phyloP scores from a whole-genome alignment of 208 protist genomes.

The Naegleria lovaniensis region DNA sequence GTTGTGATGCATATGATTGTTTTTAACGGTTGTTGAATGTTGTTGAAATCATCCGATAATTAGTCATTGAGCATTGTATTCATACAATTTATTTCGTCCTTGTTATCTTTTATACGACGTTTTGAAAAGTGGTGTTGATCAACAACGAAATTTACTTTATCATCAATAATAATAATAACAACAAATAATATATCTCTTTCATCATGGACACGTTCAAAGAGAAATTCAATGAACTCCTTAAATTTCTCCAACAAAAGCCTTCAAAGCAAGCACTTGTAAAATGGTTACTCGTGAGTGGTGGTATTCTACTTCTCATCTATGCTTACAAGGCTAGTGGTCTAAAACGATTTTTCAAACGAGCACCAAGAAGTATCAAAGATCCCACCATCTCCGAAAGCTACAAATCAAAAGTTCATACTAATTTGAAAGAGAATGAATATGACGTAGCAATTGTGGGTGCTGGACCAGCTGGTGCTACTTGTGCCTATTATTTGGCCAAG shows the following conservation, averaged over 20 bases:
- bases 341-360: background rate
- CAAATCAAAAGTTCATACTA: background rate
- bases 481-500: background rate
- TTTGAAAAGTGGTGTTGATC: too few relatives aligned
- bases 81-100: too few relatives aligned
- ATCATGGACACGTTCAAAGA: too few relatives aligned
- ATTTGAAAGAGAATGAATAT: conserved; percentile 4
- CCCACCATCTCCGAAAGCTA: background rate
- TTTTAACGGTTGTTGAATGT: too few relatives aligned
- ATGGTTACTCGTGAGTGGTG: background rate
- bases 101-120: too few relatives aligned
- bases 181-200: too few relatives aligned
- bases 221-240: background rate
- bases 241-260: background rate
- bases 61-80: too few relatives aligned
- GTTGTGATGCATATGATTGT: too few relatives aligned
- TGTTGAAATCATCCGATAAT: too few relatives aligned
- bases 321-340: background rate
- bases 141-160: too few relatives aligned
- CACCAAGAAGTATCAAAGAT: background rate
- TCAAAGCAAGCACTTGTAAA: background rate
- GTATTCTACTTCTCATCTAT: background rate
- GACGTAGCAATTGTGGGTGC: conserved; percentile 1
- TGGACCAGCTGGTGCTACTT: background rate
- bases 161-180: too few relatives aligned